Base-by-base conservation (phyloP, 2,329 filamentous ascomycete species). In the Chrysosporium keratinophilum region DNA sequence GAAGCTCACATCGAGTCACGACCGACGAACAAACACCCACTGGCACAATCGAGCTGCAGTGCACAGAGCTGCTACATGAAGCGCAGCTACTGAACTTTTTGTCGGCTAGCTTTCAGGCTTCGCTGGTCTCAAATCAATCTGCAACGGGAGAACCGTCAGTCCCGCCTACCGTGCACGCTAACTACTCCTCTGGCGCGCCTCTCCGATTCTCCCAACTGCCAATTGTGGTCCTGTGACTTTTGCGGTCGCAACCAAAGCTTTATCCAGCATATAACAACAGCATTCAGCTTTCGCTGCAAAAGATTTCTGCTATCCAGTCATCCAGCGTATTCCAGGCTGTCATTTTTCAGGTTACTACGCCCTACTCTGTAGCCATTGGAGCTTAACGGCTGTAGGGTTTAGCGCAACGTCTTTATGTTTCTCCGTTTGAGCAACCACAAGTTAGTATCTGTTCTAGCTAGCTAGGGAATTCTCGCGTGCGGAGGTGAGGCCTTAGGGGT, bases 221-320 rank as follows among this genome's bases (percentile, higher is more conserved):
- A 35, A 42, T 40, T 42, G 48, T 53, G 44, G 2, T 48, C 42
- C 49, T 47, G 45, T 48, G 52, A 57, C 52, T 51, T 50, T 50
- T 50, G 55, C 53, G 34, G 52, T 51, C 42, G 53, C 55, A 51
- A 33, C 43, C 34, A 39, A 19, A 39, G 31, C 17, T 20, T 31
- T 3, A 45, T 37, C 28, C 5, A n/a, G n/a, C 28, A 12, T 31
- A 20, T 12, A 4, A 15, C 15, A 6, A n/a, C n/a, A 12, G 33
- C 23, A 39, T 45, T 5, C 11, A 12, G 23, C 23, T 28, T n/a
- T 39, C n/a, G 15, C 2, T 31, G n/a, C 28, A 39, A 23, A 15
- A n/a, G 45, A n/a, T 28, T 28, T 14, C 41, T 11, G 19, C 40
- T 6, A 23, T 28, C 34, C 20, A 28, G 42, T 7, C 33, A n/a